phyloP scores from a whole-genome alignment of 129 eudicot genomes.

The Arctium minus region DNA sequence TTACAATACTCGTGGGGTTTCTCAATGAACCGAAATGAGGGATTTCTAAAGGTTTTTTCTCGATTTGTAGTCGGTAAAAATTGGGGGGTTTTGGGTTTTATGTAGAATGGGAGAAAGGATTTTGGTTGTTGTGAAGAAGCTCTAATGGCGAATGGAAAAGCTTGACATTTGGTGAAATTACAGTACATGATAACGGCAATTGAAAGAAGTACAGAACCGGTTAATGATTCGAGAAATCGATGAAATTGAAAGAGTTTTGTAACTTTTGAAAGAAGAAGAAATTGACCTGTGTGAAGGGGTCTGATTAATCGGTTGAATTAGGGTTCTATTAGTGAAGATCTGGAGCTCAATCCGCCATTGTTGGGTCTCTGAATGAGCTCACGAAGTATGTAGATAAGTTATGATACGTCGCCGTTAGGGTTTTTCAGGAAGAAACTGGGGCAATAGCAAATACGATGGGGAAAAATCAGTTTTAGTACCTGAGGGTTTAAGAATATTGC shows the following conservation, averaged over 20 bases:
- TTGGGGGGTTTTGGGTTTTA: conserved; percentile 48
- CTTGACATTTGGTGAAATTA: conserved; percentile 52
- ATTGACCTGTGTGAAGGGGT: conserved; percentile 15
- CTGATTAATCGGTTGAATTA: background rate
- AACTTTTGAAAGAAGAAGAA: background rate
- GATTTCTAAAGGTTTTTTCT: conserved; percentile 18
- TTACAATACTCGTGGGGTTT: conserved; percentile 15
- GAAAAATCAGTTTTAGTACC: background rate
- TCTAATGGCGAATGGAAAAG: conserved; percentile 56
- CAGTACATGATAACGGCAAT: conserved; percentile 40
- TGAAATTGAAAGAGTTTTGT: conserved; percentile 6
- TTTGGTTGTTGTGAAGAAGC: conserved; percentile 42
- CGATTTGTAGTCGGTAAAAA: conserved; percentile 28
- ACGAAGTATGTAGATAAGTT: conserved; percentile 7
- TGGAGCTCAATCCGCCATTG: conserved; percentile 17
- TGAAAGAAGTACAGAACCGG: background rate
- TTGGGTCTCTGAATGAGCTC: background rate
- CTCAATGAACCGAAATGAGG: conserved; percentile 11
- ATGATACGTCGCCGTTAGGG: conserved; percentile 8
- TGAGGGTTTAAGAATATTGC: background rate
- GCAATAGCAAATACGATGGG: background rate
- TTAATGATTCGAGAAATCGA: background rate
- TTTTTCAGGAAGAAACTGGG: background rate
- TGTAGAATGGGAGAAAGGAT: conserved; percentile 33
- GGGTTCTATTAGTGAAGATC: background rate